Conservation (phyloP, 305 asterid genomes). For the Ilex paraguariensis region DNA sequence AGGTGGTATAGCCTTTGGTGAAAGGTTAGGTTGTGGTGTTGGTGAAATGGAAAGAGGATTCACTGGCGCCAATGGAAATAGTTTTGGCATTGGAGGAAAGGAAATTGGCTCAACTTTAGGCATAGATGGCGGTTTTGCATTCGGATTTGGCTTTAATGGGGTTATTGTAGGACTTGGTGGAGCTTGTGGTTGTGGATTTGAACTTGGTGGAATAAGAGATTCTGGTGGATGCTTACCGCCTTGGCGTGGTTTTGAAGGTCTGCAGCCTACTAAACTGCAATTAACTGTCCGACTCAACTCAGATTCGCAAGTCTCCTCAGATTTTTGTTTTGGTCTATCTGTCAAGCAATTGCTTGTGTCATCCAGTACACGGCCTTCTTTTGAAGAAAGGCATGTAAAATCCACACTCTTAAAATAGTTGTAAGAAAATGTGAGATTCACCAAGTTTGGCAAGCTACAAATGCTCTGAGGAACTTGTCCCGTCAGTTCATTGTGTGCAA, state of each 20-base stretch:
- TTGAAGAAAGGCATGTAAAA: conserved; percentile 10
- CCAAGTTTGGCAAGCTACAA: conserved; percentile 47
- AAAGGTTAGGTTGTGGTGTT: not conserved
- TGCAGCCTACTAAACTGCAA: conserved; percentile 18
- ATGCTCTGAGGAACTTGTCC: conserved; percentile 51
- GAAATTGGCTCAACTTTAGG: not conserved
- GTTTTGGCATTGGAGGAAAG: not conserved
- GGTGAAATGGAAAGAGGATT: not conserved
- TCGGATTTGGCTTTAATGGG: too few relatives aligned
- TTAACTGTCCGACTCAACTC: conserved; percentile 25
- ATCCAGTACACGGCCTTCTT: conserved; percentile 9
- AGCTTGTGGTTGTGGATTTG: not conserved
- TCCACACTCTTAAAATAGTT: conserved; percentile 63
- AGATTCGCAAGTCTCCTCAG: conserved; percentile 19
- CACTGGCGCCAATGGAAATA: not conserved
- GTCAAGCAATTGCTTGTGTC: conserved; percentile 29
- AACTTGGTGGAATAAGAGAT: not conserved
- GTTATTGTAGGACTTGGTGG: not conserved
- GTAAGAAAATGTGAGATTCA: conserved; percentile 34
- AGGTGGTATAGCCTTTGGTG: not conserved
- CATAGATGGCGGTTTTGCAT: too few relatives aligned
- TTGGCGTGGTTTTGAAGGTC: conserved; percentile 2
- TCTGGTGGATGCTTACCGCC: not conserved
- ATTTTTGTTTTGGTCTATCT: conserved; percentile 20
- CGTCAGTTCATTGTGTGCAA: conserved; percentile 41